Percentiles rank a stretch among this genome's conserved stretches.
phyloP scores from a whole-genome alignment of 352 stramenopile genomes.

The Phytophthora boehmeriae region DNA sequence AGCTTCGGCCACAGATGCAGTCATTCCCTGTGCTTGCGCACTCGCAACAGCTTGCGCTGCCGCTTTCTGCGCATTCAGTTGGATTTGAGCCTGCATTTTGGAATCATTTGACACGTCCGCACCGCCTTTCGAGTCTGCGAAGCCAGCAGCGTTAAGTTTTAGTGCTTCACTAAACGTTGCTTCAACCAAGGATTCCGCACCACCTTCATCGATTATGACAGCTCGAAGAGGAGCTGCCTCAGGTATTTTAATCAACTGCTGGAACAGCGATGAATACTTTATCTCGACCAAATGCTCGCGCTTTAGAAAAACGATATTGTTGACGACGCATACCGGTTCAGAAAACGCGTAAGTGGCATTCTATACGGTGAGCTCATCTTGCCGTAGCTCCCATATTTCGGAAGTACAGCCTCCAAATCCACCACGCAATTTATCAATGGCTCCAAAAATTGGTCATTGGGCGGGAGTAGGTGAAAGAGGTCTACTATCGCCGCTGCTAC shows the following conservation, averaged over 20 bases:
- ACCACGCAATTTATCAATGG: constrained; percentile 95
- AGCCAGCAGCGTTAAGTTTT: constrained; percentile 52
- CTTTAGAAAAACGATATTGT: constrained; percentile 88
- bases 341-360: constrained; percentile 90
- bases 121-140: constrained; percentile 40
- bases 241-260: constrained; percentile 92
- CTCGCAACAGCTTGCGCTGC: constrained; percentile 78
- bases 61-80: constrained; percentile 85
- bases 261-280: constrained; percentile 94
- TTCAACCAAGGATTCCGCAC: constrained; percentile 90
- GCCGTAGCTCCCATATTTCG: constrained; percentile 89
- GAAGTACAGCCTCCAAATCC: constrained; percentile 93
- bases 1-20: constrained; percentile 66
- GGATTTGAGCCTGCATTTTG: constrained; percentile 88
- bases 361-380: constrained; percentile 93
- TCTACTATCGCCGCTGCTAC: constrained; percentile 96
- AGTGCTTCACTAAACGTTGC: constrained; percentile 90
- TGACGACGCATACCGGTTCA: constrained; percentile 92
- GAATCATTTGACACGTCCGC: constrained; percentile 58
- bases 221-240: constrained; percentile 88
- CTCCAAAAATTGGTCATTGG: constrained; percentile 95
- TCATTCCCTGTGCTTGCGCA: constrained; percentile 82
- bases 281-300: constrained; percentile 79
- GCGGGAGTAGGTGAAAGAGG: constrained; percentile 96
- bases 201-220: constrained; percentile 88